phyloP scores from a whole-genome alignment of 1,284 basidiomycete genomes.

The Ganoderma boninense region DNA sequence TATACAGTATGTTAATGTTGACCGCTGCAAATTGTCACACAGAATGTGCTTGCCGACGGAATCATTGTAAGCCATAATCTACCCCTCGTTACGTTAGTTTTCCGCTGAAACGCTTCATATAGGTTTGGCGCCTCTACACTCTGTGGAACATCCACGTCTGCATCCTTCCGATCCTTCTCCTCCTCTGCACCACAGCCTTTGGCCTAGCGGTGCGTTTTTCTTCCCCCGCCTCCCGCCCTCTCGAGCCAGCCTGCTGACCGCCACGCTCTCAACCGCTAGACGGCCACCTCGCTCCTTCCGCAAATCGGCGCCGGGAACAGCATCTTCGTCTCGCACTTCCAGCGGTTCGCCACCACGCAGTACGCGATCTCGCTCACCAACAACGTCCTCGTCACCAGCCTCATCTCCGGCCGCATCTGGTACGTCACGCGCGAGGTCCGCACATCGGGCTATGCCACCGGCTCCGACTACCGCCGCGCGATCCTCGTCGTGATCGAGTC shows the following conservation, averaged over 20 bases:
- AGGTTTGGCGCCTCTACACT: neutral
- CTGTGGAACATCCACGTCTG: constrained; percentile 9
- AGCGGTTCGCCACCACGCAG: neutral
- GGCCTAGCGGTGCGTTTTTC: neutral
- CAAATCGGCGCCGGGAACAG: constrained; percentile 2
- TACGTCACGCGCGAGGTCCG: constrained; percentile 10
- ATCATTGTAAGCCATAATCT: neutral
- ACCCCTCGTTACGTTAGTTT: neutral
- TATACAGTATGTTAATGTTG: neutral
- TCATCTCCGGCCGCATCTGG: constrained; percentile 15
- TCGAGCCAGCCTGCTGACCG: neutral
- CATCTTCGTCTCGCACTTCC: constrained; percentile 5
- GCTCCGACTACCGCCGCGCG: constrained; percentile 11
- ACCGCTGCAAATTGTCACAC: neutral
- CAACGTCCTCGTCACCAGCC: constrained; percentile 11
- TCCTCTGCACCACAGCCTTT: neutral
- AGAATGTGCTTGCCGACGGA: neutral
- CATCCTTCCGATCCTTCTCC: neutral
- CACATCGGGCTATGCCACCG: neutral
- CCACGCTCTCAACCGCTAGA: neutral
- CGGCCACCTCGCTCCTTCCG: constrained; percentile 7
- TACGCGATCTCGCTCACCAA: constrained; percentile 1
- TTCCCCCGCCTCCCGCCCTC: neutral
- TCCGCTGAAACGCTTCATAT: neutral
- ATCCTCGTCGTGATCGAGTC: constrained; percentile 16